Evolutionary conservation across 2,329 filamentous ascomycete genomes (phyloP).

Genomic region (Aspergillus novoparasiticus): DNA sequence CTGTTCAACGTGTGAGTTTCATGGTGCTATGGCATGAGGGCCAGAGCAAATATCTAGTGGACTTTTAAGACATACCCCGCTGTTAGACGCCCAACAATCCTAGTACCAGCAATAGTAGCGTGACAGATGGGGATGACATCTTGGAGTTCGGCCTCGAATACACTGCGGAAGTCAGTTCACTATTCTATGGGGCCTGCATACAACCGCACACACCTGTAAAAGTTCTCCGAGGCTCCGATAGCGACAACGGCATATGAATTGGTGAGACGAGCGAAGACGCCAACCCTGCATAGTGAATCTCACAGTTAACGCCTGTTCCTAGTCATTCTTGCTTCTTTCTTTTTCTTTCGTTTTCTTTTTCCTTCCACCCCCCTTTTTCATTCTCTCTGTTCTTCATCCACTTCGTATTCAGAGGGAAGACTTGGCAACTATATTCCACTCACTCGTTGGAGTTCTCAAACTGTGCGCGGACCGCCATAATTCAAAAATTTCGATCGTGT

Average conservation of each 20-base stretch:
- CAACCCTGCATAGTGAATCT: constrained; percentile 64
- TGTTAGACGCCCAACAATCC: constrained; percentile 94
- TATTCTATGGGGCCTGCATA: neutral
- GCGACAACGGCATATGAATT: constrained; percentile 96
- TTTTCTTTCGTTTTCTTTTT: neutral
- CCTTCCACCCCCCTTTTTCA: neutral
- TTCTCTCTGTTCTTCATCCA: neutral
- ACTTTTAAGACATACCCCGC: constrained; percentile 66
- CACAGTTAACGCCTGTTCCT: constrained; percentile 1
- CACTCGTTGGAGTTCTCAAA: constrained; percentile 56
- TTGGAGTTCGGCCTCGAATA: constrained; percentile 97
- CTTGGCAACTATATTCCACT: constrained; percentile 14
- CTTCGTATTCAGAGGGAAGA: neutral
- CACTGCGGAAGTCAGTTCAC: constrained; percentile 50
- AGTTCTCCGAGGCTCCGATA: constrained; percentile 95
- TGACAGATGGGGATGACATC: constrained; percentile 97
- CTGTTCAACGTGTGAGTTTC: constrained; percentile 45
- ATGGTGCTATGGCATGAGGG: neutral
- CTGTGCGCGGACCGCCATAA: constrained; percentile 52
- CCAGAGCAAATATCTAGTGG: neutral
- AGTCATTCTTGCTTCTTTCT: neutral
- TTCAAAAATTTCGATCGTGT: constrained; percentile 9
- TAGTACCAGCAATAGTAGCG: constrained; percentile 92
- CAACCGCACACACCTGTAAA: constrained; percentile 70
- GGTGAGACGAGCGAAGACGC: constrained; percentile 94